Percentiles rank a stretch among this genome's conserved stretches.
phyloP scores from a whole-genome alignment of 1,284 basidiomycete genomes.

The Cryptococcus sp. region DNA sequence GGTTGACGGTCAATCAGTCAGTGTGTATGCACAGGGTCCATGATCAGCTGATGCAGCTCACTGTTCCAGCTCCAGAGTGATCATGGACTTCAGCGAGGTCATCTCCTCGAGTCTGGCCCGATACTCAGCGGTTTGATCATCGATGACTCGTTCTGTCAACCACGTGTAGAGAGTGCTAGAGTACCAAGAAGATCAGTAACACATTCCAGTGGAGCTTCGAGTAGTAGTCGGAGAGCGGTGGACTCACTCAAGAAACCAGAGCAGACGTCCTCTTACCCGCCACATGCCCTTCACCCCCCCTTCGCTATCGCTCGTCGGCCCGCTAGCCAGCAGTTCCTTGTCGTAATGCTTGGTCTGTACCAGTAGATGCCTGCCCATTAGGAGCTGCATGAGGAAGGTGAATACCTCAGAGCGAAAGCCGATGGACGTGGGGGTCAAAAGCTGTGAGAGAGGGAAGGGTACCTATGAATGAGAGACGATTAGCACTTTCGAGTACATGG shows the following conservation, averaged over 20 bases:
- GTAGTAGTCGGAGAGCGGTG: too few species aligned
- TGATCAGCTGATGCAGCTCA: constrained; percentile 49
- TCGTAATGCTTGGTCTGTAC: constrained; percentile 14
- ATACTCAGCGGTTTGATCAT: constrained; percentile 8
- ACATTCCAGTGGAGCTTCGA: neutral
- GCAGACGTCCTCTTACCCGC: constrained; percentile 66
- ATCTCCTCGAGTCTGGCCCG: constrained; percentile 58
- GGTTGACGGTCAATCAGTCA: neutral
- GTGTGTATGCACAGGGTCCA: neutral
- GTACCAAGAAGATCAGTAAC: neutral
- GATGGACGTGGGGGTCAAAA: constrained; percentile 63
- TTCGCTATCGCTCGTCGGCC: neutral
- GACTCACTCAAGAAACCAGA: constrained; percentile 78
- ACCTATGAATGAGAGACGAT: constrained; percentile 23
- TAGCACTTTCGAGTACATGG: neutral
- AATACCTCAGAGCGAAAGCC: constrained; percentile 68
- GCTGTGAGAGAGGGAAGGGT: constrained; percentile 75
- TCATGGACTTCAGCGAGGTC: constrained; percentile 70
- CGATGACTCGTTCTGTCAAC: constrained; percentile 65
- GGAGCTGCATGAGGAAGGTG: constrained; percentile 70
- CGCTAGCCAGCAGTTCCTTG: neutral
- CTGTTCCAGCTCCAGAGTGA: constrained; percentile 68
- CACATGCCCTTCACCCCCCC: constrained; percentile 64
- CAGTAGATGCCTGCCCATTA: constrained; percentile 62
- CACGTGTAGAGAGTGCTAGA: constrained; percentile 67